Base-by-base conservation (phyloP, 2,329 filamentous ascomycete species). In the Penicillium verrucosum region DNA sequence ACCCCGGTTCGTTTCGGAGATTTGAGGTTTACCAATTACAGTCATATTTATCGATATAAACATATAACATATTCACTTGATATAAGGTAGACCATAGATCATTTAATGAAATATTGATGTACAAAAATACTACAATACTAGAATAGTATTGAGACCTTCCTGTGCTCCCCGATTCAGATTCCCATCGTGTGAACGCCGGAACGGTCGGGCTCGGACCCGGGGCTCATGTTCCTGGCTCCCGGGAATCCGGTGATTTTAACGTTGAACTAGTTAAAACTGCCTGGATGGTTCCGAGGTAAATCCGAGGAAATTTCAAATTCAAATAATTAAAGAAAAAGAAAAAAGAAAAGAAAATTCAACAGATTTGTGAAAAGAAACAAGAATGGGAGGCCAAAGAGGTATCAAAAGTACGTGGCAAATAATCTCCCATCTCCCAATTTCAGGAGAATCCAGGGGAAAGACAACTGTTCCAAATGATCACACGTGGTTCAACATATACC, bases 221-320 rank as follows among this genome's bases (percentile, higher is more conserved):
- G 23, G 23, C 41, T 56, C 52, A 25, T 58, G 58, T 64, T 58
- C 59, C 60, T 60, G 57, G 32, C 42, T 43, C 38, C 46, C 49
- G 54, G 54, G 36, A 46, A 38, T 44, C 30, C 27, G 29, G 32
- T 37, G 42, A 36, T 50, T 38, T 52, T 29, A 37, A 46, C 41
- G 50, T 30, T 46, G 5, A 21, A 46, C 30, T 46, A 37, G 23
- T 37, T 16, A 18, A 8, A 44, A 14, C 25, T 29, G 25, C 6
- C 3, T 44, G 30, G 9, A 5, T 32, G 30, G 16, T 4, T 44
- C 49, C 50, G 50, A 37, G 7, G 7, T n/a, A 52, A 29, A 38
- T 2, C 50, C 38, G 50, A 37, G 32, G 5, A 11, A 16, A 12
- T 7, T 3, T 18, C 2, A 18, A 18, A 18, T 18, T 18, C 18